These are phyloP conservation scores for Saturnispora hagleri DNA, from an alignment of 805 yeast genomes.

Conservation along the genomic window DNA sequence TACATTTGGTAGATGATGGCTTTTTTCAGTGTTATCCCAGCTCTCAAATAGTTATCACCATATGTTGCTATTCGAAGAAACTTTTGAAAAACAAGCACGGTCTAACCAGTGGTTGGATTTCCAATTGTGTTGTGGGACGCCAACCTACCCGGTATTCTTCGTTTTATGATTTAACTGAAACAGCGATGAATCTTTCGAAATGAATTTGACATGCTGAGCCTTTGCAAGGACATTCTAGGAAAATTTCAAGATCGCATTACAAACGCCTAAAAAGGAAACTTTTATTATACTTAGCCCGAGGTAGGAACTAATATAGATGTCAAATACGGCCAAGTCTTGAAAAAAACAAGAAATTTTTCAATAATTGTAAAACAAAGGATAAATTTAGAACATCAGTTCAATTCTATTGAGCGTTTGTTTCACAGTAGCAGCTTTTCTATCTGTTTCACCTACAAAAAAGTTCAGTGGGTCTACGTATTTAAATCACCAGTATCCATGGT, in stretches of 20 bases:
- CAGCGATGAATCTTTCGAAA: background rate
- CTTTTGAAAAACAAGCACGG: no score
- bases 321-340: background rate
- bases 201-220: background rate
- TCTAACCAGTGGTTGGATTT: no score
- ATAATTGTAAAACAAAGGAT: background rate
- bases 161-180: background rate
- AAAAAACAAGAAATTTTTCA: background rate
- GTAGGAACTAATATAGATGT: background rate
- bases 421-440: background rate
- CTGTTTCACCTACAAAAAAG: background rate
- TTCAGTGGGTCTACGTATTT: background rate
- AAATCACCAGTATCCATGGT: background rate
- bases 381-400: background rate
- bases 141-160: background rate
- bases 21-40: no score
- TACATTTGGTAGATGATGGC: no score
- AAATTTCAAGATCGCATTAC: slow-evolving; percentile 2
- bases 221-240: background rate
- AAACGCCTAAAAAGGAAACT: slow-evolving; percentile 7
- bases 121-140: no score
- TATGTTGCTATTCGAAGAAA: no score
- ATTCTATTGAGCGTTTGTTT: background rate
- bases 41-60: no score
- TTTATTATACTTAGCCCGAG: background rate